Percentiles rank a stretch among this genome's conserved stretches.
These are phyloP conservation scores for Calamus simplicifolius DNA, from an alignment of 176 grass and related monocot genomes.

Conservation along the genomic window DNA sequence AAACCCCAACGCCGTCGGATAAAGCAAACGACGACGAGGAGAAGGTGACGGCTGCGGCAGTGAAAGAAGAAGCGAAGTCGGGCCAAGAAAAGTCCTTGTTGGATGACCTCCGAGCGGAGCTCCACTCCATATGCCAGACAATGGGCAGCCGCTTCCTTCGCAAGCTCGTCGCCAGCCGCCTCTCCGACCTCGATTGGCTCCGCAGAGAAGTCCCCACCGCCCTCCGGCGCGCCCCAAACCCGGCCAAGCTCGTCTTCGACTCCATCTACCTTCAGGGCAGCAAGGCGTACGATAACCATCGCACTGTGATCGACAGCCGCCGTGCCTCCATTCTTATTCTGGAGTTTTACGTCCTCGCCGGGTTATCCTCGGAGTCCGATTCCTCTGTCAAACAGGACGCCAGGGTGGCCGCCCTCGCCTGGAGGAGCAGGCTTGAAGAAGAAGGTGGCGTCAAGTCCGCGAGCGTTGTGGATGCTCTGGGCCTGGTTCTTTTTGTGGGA, in stretches of 20 bases:
- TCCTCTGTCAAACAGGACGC: constrained; percentile 15
- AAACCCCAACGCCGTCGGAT: constrained; percentile 1
- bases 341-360: constrained; percentile 43
- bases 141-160: constrained; percentile 28
- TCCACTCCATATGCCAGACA: constrained; percentile 22
- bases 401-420: constrained; percentile 23
- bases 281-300: constrained; percentile 18
- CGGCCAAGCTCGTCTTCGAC: constrained; percentile 39
- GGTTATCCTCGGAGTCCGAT: constrained; percentile 30
- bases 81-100: no score
- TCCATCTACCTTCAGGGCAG: constrained; percentile 39
- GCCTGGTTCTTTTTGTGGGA: constrained; percentile 37
- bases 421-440: constrained; percentile 38
- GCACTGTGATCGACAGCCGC: constrained; percentile 18
- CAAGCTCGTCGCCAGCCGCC: constrained; percentile 22
- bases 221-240: constrained; percentile 27
- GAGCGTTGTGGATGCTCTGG: constrained; percentile 32
- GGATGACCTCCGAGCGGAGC: not conserved
- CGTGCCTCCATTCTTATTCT: constrained; percentile 50
- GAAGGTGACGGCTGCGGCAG: not conserved
- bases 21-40: not conserved
- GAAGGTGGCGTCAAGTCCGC: constrained; percentile 18
- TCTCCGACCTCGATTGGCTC: constrained; percentile 32
- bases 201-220: constrained; percentile 24
- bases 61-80: not conserved